Percentiles rank a stretch among this genome's conserved stretches.
phyloP scores from a whole-genome alignment of 345 rosid genomes.

The Lenwebbia sp. region DNA sequence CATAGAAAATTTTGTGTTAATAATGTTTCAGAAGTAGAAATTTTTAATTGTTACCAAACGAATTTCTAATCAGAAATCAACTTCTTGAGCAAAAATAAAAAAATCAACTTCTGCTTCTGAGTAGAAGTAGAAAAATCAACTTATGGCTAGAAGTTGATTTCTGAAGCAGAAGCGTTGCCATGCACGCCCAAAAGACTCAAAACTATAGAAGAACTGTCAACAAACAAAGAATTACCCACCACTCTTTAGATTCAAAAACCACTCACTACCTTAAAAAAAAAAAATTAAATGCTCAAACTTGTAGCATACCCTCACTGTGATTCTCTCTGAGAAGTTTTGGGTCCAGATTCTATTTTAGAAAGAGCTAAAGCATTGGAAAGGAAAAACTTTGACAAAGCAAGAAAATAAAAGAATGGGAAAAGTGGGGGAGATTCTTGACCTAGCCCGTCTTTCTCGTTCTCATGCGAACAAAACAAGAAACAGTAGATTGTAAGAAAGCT shows the following conservation, averaged over 20 bases:
- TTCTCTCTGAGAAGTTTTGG: neutral
- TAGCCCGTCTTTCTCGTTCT: neutral
- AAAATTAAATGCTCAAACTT: neutral
- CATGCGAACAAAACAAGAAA: neutral
- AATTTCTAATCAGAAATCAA: too few relatives aligned
- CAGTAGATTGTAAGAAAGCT: neutral
- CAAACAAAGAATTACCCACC: neutral
- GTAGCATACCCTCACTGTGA: neutral
- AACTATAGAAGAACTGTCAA: too few relatives aligned
- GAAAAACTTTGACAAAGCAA: neutral
- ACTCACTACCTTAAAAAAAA: neutral
- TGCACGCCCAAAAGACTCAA: too few relatives aligned
- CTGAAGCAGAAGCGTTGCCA: too few relatives aligned
- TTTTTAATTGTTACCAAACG: too few relatives aligned
- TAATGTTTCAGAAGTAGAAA: too few relatives aligned
- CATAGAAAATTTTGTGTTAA: too few relatives aligned
- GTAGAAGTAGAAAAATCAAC: too few relatives aligned
- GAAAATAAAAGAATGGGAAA: neutral
- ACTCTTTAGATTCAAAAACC: too few relatives aligned
- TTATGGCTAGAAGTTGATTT: too few relatives aligned
- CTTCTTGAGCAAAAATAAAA: too few relatives aligned
- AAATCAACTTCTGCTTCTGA: too few relatives aligned
- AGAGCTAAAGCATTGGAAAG: neutral
- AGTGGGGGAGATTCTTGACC: neutral
- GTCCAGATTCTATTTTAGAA: neutral